phyloP scores from a whole-genome alignment of 2,329 filamentous ascomycete species.

The Cladosporium oxysporum region DNA sequence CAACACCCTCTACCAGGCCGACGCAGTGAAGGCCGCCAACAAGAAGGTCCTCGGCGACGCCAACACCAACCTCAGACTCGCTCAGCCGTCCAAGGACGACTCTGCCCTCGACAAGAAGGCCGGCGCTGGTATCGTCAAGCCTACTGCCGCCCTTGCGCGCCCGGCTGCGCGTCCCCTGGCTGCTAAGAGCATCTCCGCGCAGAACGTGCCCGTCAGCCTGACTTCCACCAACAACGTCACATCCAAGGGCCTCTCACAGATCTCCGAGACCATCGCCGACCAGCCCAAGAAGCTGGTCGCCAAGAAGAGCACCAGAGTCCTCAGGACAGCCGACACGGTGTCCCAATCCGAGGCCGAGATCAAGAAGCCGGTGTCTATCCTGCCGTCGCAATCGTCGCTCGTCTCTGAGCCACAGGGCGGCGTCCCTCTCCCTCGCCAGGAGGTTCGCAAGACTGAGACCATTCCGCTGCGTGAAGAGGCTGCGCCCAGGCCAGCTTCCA shows the following conservation, averaged over 20 bases:
- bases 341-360: slow-evolving; percentile 13
- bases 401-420: slow-evolving; percentile 3
- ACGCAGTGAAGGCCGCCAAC: slow-evolving; percentile 59
- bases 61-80: slow-evolving; percentile 35
- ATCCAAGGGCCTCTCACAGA: slow-evolving; percentile 23
- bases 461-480: slow-evolving; percentile 34
- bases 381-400: not conserved
- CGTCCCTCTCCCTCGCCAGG: slow-evolving; percentile 25
- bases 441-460: slow-evolving; percentile 31
- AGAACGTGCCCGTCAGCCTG: slow-evolving; percentile 34
- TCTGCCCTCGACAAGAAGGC: slow-evolving; percentile 52
- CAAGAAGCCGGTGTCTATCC: slow-evolving; percentile 5
- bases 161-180: slow-evolving; percentile 63
- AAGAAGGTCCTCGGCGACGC: slow-evolving; percentile 59
- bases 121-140: slow-evolving; percentile 41
- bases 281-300: slow-evolving; percentile 32
- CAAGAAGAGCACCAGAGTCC: slow-evolving; percentile 39
- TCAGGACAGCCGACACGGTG: slow-evolving; percentile 29
- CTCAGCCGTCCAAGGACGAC: slow-evolving; percentile 56
- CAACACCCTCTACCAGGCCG: slow-evolving; percentile 54
- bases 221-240: slow-evolving; percentile 39
- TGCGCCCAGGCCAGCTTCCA: slow-evolving; percentile 20
- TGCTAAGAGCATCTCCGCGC: slow-evolving; percentile 37
- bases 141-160: slow-evolving; percentile 46
- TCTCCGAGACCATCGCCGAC: slow-evolving; percentile 21